Base-by-base conservation (phyloP, 495 filamentous ascomycete species). In the Pyrenula massariospora region DNA sequence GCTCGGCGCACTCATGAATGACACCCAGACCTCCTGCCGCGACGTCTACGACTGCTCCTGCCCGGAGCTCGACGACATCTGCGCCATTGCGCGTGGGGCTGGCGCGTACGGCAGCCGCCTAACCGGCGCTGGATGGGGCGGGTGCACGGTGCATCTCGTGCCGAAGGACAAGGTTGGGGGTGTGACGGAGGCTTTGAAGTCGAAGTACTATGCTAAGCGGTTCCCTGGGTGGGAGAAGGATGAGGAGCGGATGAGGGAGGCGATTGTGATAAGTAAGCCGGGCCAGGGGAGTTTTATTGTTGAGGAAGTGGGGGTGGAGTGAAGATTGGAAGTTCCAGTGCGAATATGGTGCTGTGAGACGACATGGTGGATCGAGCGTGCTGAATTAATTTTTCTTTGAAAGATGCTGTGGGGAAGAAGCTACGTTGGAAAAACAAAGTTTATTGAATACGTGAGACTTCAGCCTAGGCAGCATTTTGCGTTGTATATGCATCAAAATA, bases 51-150 rank as follows among this genome's bases (percentile, higher is more conserved):
- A 95, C 59, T 96, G 94, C 73, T 89, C 85, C 62, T 93, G 89
- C 57, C 82, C 86, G 0, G 89, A 97, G 69, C 80, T 97, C 25
- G 94, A 98, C 66, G 77, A 87, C 55, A 78, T 98, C 47, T 96
- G 91, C 66, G 63, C 70, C 24, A 84, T 97, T 60, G 92, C 93
- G 1, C 77, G 83, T 12, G 72, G 71, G 49, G 87, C 85, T 2
- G 93, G 94, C 21, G 80, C 84, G 48, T 92, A 87, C 69, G 94
- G 93, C 21, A 88, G 85, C 60, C 79, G 93, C 10, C 71, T 97
- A 63, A 98, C 93, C 1, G 93, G 93, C 53, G 93, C 93, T 15
- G 93, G 93, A 24, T 98, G 93, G 93, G 93, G 93, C 59, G 93
- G 93, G 12, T 97, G 94, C 69, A 90, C 81, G 50, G 92, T 98